Conservation (phyloP, 768 basidiomycete genomes). For the Podaxis sp. region DNA sequence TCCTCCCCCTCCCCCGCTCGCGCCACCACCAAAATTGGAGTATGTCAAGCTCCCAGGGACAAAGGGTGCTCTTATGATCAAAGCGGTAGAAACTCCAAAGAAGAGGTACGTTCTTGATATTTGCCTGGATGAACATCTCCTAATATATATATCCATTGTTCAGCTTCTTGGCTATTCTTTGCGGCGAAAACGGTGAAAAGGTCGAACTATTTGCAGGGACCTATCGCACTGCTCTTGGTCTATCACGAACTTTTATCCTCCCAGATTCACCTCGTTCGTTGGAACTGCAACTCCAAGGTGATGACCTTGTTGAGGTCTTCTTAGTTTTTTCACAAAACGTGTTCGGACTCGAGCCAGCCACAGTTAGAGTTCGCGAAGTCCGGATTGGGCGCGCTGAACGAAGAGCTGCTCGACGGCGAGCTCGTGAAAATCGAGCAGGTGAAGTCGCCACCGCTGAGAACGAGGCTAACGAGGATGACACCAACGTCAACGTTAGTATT, state of each 20-base stretch:
- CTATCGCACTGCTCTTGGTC: constrained; percentile 81
- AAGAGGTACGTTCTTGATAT: constrained; percentile 59
- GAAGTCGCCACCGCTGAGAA: constrained; percentile 43
- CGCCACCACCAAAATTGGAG: constrained; percentile 80
- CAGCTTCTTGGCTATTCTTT: constrained; percentile 90
- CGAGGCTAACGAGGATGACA: constrained; percentile 48
- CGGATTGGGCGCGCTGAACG: constrained; percentile 88
- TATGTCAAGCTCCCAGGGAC: constrained; percentile 93
- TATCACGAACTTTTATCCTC: constrained; percentile 91
- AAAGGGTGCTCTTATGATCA: constrained; percentile 79
- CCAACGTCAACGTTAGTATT: constrained; percentile 61
- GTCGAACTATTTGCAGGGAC: constrained; percentile 94
- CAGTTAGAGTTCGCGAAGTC: constrained; percentile 92
- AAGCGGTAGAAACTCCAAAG: constrained; percentile 86
- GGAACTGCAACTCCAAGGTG: constrained; percentile 87
- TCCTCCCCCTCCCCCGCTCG: constrained; percentile 18
- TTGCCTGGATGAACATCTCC: not conserved
- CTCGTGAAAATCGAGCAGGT: constrained; percentile 64
- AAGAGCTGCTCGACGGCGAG: constrained; percentile 77
- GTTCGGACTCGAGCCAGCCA: constrained; percentile 90
- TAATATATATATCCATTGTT: constrained; percentile 6
- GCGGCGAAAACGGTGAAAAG: constrained; percentile 90
- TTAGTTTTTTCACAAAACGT: constrained; percentile 90
- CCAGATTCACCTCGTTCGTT: constrained; percentile 88
- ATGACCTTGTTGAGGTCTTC: constrained; percentile 91